Base-by-base conservation (phyloP, 495 filamentous ascomycete genomes). In the Baudoinia panamericana region DNA sequence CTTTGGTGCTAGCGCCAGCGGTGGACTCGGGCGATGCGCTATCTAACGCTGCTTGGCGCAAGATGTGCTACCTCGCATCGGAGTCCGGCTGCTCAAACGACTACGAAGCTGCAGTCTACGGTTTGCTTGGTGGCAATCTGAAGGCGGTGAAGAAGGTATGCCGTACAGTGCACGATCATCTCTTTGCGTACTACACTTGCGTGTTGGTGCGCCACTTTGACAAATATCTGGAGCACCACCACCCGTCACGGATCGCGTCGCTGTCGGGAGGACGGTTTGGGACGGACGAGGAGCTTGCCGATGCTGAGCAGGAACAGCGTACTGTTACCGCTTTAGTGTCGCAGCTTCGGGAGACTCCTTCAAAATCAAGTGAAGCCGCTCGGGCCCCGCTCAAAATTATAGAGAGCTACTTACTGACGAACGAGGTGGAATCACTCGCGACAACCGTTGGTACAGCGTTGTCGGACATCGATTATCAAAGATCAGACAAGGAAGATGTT, bases 181-280 rank as follows among this genome's bases (percentile, higher is more conserved):
- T 95, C n/a, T 96, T 87, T 53, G 80, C 78, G 6, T 76, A 84
- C 53, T 90, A 87, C 67, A 94, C 92, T 52, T 72, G 80, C 7
- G 62, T 88, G 20, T 65, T 97, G 12, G 65, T 84, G 30, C 66
- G 68, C 0, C 71, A 77, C 45, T 82, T 81, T 55, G 80, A 83
- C 43, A 48, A 50, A 3, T 81, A 73, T 55, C 49, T 83, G 21
- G 57, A 65, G 41, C 58, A 56, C 22, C 60, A 66, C 40, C 68
- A 62, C 29, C 51, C 66, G 12, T 56, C 66, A 12, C 57, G 63
- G 17, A 50, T 65, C 5, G 58, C 63, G 45, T 55, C 12, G 43
- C 65, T 15, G 54, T 54, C 13, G 56, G 28, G 26, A 9, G 18
- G 64, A 23, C 58, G 62, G 17, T 69, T 73, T 37, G 59, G 63